Evolutionary conservation across 768 basidiomycete species (phyloP), one percentile per base, ranked within the genome.

Genomic region (Sutorius australiensis): DNA sequence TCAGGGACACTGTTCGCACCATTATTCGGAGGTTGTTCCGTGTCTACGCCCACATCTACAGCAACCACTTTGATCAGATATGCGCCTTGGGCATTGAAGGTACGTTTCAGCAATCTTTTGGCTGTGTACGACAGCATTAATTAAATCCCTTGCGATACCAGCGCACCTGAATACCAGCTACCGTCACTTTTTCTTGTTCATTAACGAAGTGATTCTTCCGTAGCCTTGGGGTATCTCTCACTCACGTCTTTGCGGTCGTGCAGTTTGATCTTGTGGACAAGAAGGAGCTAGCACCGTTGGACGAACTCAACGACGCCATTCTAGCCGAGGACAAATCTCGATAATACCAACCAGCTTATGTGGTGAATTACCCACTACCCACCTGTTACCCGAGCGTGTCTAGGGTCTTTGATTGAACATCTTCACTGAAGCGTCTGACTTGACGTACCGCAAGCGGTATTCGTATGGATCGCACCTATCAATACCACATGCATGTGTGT

Each of bases 111-210:
- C 24, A 16, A 2, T 30, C 12, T 42, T 19, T 8, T 3, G 27
- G 10, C 12, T 21, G 16, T 8, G 17, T 27, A 19, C 14, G n/a
- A 37, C 40, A 42, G 43, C 33, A 33, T 48, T 55, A 27, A 40
- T 51, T 32, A 19, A 11, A 16, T 33, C 46, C 9, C 36, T 48
- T 16, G 30, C 46, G 16, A 48, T 48, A 27, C 24, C 58, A 98
- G 97, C 97, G 2, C 97, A 99, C 67, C 79, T 99, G 59, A 99
- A 99, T 68, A 99, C 97, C 13, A 95, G 93, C 68, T 98, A 99
- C 70, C 83, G 92, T 32, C 97, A 99, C 72, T 99, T 99, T 76
- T 91, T 98, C 76, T 76, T 98, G 39, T 98, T 98, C 67, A 83
- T 98, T 56, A 86, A 93, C 60, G 95, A 99, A 83, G 95, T 92